Conservation (phyloP, 306 rosid genomes). For the Echinosophora koreensis region DNA sequence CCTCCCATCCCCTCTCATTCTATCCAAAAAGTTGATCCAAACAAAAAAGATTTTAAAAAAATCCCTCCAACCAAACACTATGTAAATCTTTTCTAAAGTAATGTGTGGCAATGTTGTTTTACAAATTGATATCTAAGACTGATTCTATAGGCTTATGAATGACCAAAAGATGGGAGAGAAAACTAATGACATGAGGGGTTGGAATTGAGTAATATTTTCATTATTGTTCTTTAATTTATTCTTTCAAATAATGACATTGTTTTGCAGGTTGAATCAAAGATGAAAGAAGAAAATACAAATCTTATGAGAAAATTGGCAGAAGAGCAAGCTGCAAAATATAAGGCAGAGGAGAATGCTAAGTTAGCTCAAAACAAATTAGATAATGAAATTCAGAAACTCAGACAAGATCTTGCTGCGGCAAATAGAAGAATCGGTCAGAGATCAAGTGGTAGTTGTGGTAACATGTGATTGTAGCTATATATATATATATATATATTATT, state of each 20-base stretch:
- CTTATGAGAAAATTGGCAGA: slow-evolving; percentile 78
- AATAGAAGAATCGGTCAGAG: background rate
- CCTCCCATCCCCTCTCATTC: no score
- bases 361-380: slow-evolving; percentile 58
- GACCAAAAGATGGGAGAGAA: no score
- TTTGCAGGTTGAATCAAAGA: slow-evolving; percentile 73
- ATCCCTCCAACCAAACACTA: no score
- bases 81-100: no score
- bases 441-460: slow-evolving; percentile 52
- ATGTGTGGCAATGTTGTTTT: background rate
- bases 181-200: no score
- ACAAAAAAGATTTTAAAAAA: no score
- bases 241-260: slow-evolving; percentile 34
- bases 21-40: no score
- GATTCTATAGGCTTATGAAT: no score
- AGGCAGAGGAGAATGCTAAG: slow-evolving; percentile 66
- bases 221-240: no score
- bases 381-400: slow-evolving; percentile 70
- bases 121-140: no score
- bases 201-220: no score
- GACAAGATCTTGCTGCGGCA: slow-evolving; percentile 74
- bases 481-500: no score
- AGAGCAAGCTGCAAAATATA: slow-evolving; percentile 81
- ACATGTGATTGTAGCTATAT: slow-evolving; percentile 55
- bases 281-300: slow-evolving; percentile 67